A percentile compares a stretch with the other conserved stretches of the same genome.
phyloP scores from a whole-genome alignment of 495 filamentous ascomycete genomes.

The Xylona heveae region DNA sequence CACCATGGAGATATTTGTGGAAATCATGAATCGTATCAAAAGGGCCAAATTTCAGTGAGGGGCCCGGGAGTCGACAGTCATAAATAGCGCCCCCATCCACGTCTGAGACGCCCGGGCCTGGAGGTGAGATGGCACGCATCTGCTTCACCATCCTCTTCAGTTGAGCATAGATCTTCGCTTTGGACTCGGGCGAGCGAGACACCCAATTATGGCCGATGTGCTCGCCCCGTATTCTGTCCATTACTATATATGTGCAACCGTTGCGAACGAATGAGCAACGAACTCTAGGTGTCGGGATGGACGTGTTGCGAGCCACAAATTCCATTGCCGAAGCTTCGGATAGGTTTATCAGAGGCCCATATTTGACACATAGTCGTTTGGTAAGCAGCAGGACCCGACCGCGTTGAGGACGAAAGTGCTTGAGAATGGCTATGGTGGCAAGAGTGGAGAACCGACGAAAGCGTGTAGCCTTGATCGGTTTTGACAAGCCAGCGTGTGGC shows the following conservation, averaged over 20 bases:
- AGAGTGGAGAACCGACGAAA: background rate
- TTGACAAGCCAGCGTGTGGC: too few species aligned
- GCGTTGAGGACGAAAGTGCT: background rate
- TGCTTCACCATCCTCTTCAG: conserved; percentile 19
- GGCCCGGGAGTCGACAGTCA: conserved; percentile 18
- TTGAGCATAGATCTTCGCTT: conserved; percentile 22
- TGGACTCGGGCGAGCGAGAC: conserved; percentile 11
- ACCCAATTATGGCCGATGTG: conserved; percentile 15
- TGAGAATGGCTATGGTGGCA: background rate
- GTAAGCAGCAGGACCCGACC: conserved; percentile 1
- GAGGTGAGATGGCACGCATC: conserved; percentile 19
- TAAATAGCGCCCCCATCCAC: conserved; percentile 20
- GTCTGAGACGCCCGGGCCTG: conserved; percentile 17
- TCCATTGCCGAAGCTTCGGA: conserved; percentile 27
- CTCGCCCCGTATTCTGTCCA: conserved; percentile 27
- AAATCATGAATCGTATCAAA: conserved; percentile 22
- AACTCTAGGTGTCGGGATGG: conserved; percentile 28
- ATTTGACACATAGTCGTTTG: conserved; percentile 15
- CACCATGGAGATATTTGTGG: conserved; percentile 20
- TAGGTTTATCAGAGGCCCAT: conserved; percentile 15
- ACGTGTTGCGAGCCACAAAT: conserved; percentile 23
- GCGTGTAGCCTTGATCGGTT: too few species aligned
- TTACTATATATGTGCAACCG: conserved; percentile 25
- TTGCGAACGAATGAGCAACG: conserved; percentile 23
- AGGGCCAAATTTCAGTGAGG: conserved; percentile 17